Evolutionary conservation across 2,329 filamentous ascomycete genomes (phyloP), one percentile per base, ranked within the genome.

Genomic region (Monilinia fructigena): DNA sequence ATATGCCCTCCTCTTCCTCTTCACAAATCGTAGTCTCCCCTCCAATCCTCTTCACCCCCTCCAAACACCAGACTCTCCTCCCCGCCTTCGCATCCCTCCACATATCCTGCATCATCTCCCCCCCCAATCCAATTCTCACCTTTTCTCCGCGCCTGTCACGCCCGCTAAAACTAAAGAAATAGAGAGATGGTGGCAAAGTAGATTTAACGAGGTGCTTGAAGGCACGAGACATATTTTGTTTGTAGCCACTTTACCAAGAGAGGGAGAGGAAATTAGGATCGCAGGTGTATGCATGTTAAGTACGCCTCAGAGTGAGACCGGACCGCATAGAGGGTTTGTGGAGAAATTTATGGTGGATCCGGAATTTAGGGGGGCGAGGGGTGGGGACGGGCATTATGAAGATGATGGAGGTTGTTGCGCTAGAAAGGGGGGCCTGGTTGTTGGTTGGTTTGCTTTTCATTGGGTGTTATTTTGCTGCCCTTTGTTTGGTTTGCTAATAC

Each of bases 341-440:
- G 82, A 89, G 75, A 85, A 86, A 74, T 77, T 89, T 47, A 77
- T 89, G 50, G 79, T 89, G 12, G 81, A 80, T 68, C 82, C 82
- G 16, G 77, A 77, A 55, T 82, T 81, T 71, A 79, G 38, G 38
- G 38, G 38, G 38, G 14, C 38, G 38, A 14, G 28, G 18, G 16
- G 35, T 23, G 28, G 20, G 48, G n/a, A 12, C n/a, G 20, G 31
- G 31, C 31, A 35, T 35, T 35, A 35, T 50, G 20, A 4, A 7
- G 23, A 50, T 23, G n/a, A 12, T 35, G 20, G 48, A 50, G 8
- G 48, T 12, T 12, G 48, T 50, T 50, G 48, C n/a, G n/a, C 14
- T 40, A 7, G 38, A 40, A 10, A 40, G 11, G 38, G 38, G 38
- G 38, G 38, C 38, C 14, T 40, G 38, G 38, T 40, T 40, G 38